Evolutionary conservation across 352 stramenopile genomes (phyloP), one percentile per base, ranked within the genome.

Genomic region (Phytophthora constricta): DNA sequence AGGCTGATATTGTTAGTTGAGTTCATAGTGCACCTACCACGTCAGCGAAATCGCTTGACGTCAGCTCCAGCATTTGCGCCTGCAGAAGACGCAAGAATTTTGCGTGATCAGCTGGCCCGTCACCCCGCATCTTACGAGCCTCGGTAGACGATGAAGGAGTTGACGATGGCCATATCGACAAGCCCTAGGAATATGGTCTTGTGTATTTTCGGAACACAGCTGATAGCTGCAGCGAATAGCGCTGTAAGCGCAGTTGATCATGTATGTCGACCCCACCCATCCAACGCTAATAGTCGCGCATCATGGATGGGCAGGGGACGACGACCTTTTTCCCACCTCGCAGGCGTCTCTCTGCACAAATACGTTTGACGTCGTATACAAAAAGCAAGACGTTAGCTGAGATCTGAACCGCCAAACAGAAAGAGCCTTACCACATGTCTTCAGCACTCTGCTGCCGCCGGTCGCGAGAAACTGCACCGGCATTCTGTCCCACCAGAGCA

Each of bases 121-220:
- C 37, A 1, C 45, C n/a, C 0, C 48, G 34, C n/a, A 34, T 23
- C 14, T 58, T 53, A 11, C 54, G 55, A n/a, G 41, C 46, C 13
- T 64, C 37, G 31, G 26, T 68, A 54, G 7, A 72, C 45, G 31
- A 73, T 54, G 46, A 47, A 77, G 1, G 33, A 26, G 45, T 72
- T 77, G 1, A 69, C 48, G 5, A 72, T 33, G 1, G 53, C 53
- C 54, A 70, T 72, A 52, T 77, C 68, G 0, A 70, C 33, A 22
- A 77, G 42, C 2, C 50, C 68, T 16, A 77, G 23, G n/a, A 70
- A 70, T 19, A 77, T 43, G 4, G 42, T 62, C 41, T n/a, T n/a
- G n/a, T n/a, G n/a, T n/a, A n/a, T n/a, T n/a, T n/a, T n/a, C n/a
- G n/a, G n/a, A n/a, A n/a, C n/a, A n/a, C n/a, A n/a, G n/a, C n/a